Conservation (phyloP, 1,139 yeast species). For the Pneumocystis jirovecii region DNA sequence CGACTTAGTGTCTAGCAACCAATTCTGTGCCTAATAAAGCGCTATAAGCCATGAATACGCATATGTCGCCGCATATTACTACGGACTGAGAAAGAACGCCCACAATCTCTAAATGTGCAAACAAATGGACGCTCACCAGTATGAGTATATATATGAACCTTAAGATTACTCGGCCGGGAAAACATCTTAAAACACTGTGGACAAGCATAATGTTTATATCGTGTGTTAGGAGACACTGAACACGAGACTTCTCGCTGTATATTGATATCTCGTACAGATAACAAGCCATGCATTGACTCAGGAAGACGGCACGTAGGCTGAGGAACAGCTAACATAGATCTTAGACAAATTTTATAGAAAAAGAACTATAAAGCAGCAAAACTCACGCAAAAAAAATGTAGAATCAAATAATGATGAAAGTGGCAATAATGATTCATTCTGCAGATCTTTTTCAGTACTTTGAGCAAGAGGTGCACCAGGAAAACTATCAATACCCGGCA, state of each 20-base stretch:
- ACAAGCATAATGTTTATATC: slow-evolving; percentile 30
- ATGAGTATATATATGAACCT: slow-evolving; percentile 69
- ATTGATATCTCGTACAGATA: background rate
- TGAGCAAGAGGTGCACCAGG: background rate
- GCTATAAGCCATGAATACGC: slow-evolving; percentile 13
- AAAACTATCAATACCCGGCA: background rate
- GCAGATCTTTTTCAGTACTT: background rate
- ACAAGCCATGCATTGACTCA: background rate
- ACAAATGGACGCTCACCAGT: slow-evolving; percentile 72
- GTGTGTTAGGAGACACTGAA: background rate
- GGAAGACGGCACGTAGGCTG: background rate
- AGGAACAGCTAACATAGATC: background rate
- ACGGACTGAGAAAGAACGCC: slow-evolving; percentile 57
- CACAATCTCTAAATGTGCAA: slow-evolving; percentile 55
- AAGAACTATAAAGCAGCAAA: no score
- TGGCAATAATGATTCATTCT: background rate
- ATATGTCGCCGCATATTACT: slow-evolving; percentile 68
- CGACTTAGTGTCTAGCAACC: background rate
- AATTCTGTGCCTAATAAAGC: background rate
- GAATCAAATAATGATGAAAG: background rate
- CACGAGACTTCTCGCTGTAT: background rate
- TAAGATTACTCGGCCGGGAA: slow-evolving; percentile 66
- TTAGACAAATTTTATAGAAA: background rate
- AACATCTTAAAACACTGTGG: slow-evolving; percentile 60
- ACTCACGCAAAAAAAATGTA: background rate